Evolutionary conservation across 805 yeast species (phyloP).

Genomic region (Pichia phayaonensis): DNA sequence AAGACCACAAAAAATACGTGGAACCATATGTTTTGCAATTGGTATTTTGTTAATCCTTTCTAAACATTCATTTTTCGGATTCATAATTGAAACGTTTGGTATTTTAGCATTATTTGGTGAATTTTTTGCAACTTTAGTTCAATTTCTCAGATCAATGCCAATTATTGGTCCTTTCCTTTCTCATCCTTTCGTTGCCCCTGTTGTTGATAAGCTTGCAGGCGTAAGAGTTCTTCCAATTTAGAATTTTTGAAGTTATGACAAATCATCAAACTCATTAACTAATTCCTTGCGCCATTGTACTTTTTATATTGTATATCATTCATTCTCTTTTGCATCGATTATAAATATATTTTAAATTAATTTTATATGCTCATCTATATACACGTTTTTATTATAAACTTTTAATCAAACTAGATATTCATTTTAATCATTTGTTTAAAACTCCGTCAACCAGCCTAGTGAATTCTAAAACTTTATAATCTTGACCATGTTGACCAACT

Average conservation of each 20-base stretch:
- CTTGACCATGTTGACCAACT: conserved; percentile 83
- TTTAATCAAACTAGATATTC: not conserved
- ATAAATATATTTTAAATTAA: not conserved
- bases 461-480: conserved; percentile 45
- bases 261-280: not conserved
- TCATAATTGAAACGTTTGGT: conserved; percentile 80
- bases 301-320: not conserved
- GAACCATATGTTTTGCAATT: conserved; percentile 66
- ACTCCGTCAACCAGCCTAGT: conserved; percentile 10
- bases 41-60: conserved; percentile 73
- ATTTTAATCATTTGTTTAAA: not conserved
- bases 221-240: conserved; percentile 60
- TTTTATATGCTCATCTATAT: not conserved
- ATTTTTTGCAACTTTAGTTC: conserved; percentile 81
- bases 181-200: conserved; percentile 77
- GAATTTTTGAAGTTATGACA: not conserved
- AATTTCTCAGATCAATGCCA: conserved; percentile 83
- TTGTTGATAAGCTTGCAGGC: conserved; percentile 56
- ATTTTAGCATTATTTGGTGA: conserved; percentile 84
- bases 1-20: conserved; percentile 80
- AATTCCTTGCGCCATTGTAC: not conserved
- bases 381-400: not conserved
- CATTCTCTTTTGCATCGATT: not conserved
- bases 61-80: conserved; percentile 78
- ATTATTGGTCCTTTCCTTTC: conserved; percentile 78